phyloP scores from a whole-genome alignment of 441 rosid species.

The Bruguiera hainesii region DNA sequence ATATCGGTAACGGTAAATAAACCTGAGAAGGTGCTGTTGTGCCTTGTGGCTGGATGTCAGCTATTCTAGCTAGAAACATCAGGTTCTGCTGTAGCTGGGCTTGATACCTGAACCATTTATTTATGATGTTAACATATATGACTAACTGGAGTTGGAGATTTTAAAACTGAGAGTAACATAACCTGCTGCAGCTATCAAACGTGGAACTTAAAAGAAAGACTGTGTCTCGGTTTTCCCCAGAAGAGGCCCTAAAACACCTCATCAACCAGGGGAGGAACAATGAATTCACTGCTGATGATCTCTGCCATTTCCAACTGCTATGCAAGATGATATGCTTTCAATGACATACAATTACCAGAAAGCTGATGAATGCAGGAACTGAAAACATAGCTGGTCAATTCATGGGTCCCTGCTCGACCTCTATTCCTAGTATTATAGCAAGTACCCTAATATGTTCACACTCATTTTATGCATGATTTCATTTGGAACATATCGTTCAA shows the following conservation, averaged over 20 bases:
- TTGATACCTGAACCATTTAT: conserved; percentile 49
- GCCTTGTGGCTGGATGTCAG: conserved; percentile 83
- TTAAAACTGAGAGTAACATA: too few relatives aligned
- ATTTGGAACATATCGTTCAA: not conserved
- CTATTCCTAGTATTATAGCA: not conserved
- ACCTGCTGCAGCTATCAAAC: too few relatives aligned
- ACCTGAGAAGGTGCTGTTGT: conserved; percentile 69
- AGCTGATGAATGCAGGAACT: not conserved
- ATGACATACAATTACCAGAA: not conserved
- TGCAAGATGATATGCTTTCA: not conserved
- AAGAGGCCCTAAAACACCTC: not conserved
- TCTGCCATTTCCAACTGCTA: not conserved
- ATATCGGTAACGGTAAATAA: not conserved
- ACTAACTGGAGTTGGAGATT: too few relatives aligned
- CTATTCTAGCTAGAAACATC: conserved; percentile 85
- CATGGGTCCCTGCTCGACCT: not conserved
- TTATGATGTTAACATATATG: too few relatives aligned
- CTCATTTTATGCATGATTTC: not conserved
- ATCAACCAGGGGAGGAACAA: too few relatives aligned
- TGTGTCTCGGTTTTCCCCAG: too few relatives aligned
- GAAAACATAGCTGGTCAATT: not conserved
- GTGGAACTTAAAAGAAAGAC: too few relatives aligned
- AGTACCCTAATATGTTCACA: not conserved
- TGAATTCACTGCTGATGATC: not conserved
- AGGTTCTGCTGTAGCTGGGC: conserved; percentile 79